Evolutionary conservation across 805 yeast species (phyloP).

Genomic region (Cyberlindnera suaveolens): DNA sequence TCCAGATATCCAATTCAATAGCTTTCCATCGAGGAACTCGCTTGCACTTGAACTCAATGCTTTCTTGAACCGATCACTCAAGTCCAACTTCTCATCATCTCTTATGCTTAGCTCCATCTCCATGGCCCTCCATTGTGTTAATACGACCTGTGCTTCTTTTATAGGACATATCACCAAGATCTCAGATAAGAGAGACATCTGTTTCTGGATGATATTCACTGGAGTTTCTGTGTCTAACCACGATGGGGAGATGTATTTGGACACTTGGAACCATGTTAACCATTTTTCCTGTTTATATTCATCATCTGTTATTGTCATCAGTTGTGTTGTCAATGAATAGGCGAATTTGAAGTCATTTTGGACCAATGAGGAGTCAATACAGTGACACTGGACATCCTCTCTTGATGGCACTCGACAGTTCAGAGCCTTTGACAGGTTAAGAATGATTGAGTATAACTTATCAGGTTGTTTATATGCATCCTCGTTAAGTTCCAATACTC

Average conservation of each 20-base stretch:
- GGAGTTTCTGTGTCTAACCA: slow-evolving; percentile 36
- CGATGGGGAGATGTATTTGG: slow-evolving; percentile 32
- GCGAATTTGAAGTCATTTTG: slow-evolving; percentile 61
- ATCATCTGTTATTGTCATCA: slow-evolving; percentile 7
- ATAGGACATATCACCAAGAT: slow-evolving; percentile 46
- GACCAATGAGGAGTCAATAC: slow-evolving; percentile 62
- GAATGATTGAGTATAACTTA: slow-evolving; percentile 34
- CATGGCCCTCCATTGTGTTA: slow-evolving; percentile 57
- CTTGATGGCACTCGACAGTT: slow-evolving; percentile 21
- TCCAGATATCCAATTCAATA: too few relatives aligned
- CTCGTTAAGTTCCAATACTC: slow-evolving; percentile 48
- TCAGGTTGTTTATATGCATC: slow-evolving; percentile 40
- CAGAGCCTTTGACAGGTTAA: slow-evolving; percentile 34
- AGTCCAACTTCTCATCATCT: slow-evolving; percentile 2
- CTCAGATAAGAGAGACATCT: slow-evolving; percentile 47
- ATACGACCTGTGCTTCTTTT: slow-evolving; percentile 47
- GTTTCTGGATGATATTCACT: slow-evolving; percentile 35
- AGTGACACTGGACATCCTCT: slow-evolving; percentile 33
- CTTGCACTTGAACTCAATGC: slow-evolving; percentile 19
- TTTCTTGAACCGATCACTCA: slow-evolving; percentile 13
- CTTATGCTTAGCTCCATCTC: slow-evolving; percentile 34
- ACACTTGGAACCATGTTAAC: slow-evolving; percentile 65
- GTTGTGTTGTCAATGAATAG: slow-evolving; percentile 32
- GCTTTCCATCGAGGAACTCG: slow-evolving; percentile 10
- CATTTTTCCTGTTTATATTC: slow-evolving; percentile 34